These are phyloP conservation scores for Penicillium daleae DNA, from an alignment of 495 filamentous ascomycete species.

Conservation along the genomic window DNA sequence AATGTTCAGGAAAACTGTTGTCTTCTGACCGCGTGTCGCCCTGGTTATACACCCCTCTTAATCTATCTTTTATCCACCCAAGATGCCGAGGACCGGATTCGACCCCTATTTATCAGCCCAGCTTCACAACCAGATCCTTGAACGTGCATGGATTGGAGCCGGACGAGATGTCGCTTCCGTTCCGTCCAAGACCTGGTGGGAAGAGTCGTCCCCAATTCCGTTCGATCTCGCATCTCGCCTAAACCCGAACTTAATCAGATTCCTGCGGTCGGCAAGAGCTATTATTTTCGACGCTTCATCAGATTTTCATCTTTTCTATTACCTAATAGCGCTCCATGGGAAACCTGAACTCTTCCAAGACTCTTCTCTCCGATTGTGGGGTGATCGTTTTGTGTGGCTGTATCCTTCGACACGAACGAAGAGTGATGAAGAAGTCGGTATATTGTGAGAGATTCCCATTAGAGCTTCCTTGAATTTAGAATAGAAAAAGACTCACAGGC, in stretches of 20 bases:
- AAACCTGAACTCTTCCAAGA: slow-evolving; percentile 3
- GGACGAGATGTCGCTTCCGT: slow-evolving; percentile 18
- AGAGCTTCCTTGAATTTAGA: background rate
- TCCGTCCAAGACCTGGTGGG: slow-evolving; percentile 20
- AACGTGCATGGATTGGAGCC: slow-evolving; percentile 20
- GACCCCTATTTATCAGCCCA: slow-evolving; percentile 16
- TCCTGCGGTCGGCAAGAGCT: slow-evolving; percentile 15
- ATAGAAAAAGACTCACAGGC: background rate
- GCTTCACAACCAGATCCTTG: slow-evolving; percentile 20
- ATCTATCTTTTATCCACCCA: slow-evolving; percentile 2
- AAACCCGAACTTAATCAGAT: slow-evolving; percentile 14
- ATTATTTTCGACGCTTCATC: slow-evolving; percentile 7
- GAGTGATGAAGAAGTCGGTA: slow-evolving; percentile 20
- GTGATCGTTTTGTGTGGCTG: slow-evolving; percentile 15
- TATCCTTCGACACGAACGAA: slow-evolving; percentile 12
- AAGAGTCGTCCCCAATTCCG: slow-evolving; percentile 18
- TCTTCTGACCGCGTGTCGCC: too few species aligned
- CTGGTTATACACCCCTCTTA: too few species aligned
- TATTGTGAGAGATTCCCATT: slow-evolving; percentile 17
- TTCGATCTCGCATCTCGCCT: slow-evolving; percentile 19
- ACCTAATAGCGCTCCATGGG: slow-evolving; percentile 4
- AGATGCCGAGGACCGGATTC: slow-evolving; percentile 10
- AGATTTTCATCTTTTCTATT: slow-evolving; percentile 19
- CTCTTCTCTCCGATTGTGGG: slow-evolving; percentile 4
- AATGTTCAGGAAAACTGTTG: too few species aligned